phyloP scores from a whole-genome alignment of 192 early-diverging fungal species.

The Linnemannia hyalina region DNA sequence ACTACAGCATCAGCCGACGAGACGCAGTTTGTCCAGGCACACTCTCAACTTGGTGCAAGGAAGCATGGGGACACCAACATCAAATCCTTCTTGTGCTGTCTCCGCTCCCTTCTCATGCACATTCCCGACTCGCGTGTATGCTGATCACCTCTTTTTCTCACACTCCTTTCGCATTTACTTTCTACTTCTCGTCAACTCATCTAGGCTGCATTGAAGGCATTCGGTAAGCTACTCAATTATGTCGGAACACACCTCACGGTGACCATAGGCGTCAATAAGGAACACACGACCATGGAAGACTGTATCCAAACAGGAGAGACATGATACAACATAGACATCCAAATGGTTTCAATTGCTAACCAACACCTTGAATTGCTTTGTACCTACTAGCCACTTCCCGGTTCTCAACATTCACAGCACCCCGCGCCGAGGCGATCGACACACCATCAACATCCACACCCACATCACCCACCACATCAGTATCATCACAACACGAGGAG shows the following conservation, averaged over 20 bases:
- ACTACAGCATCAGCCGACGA: background rate
- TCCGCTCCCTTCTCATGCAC: background rate
- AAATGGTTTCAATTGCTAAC: background rate
- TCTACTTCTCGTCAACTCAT: background rate
- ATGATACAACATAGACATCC: background rate
- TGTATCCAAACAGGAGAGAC: background rate
- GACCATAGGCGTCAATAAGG: background rate
- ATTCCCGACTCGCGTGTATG: background rate
- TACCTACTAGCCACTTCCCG: conserved; percentile 14
- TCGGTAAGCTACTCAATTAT: conserved; percentile 9
- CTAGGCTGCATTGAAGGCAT: conserved; percentile 33
- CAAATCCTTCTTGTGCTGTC: background rate
- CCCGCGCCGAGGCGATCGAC: conserved; percentile 39
- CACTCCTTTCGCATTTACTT: background rate
- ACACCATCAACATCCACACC: background rate
- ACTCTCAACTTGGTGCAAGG: background rate
- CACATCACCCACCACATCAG: conserved; percentile 1
- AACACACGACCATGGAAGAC: background rate
- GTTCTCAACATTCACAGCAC: conserved; percentile 45
- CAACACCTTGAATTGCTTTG: background rate
- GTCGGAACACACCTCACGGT: too few relatives aligned
- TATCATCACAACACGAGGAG: background rate
- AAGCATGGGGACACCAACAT: background rate
- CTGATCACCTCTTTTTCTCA: background rate
- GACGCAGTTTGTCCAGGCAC: background rate